These are phyloP conservation scores for Colletotrichum sp. DNA, from an alignment of 2,329 filamentous ascomycete genomes.

Conservation along the genomic window DNA sequence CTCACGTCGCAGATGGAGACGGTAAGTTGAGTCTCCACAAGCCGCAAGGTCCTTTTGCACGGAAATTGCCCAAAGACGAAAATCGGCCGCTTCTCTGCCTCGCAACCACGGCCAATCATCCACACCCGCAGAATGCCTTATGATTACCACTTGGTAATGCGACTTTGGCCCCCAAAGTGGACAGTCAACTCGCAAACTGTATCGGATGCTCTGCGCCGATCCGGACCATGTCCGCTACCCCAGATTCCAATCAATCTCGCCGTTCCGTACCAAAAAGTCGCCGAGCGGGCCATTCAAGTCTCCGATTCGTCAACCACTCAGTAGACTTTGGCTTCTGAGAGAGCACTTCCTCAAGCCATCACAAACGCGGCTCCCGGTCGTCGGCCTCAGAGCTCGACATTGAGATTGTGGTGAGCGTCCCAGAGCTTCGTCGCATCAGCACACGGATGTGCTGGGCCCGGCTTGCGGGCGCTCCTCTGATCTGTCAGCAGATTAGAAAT, in stretches of 20 bases:
- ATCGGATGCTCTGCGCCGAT: not conserved
- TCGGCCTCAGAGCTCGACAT: not conserved
- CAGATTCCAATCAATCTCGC: not conserved
- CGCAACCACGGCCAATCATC: not conserved
- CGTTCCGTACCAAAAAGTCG: not conserved
- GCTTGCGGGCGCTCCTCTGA: not conserved
- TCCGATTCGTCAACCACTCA: not conserved
- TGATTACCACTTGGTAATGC: not conserved
- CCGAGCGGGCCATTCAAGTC: not conserved
- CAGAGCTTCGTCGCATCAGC: not conserved
- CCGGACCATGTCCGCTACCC: not conserved
- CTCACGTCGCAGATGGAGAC: not conserved
- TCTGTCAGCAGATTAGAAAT: constrained; percentile 10
- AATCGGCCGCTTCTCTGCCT: not conserved
- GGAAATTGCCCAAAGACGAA: not conserved
- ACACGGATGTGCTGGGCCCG: not conserved
- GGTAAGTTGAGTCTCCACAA: not conserved
- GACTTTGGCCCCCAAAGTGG: not conserved
- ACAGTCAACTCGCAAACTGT: not conserved
- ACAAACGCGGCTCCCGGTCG: not conserved
- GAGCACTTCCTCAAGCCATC: not conserved
- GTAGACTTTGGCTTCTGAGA: not conserved
- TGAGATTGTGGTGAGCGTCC: not conserved
- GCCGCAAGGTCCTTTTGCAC: not conserved
- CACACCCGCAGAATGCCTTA: not conserved